A percentile compares a stretch with the other conserved stretches of the same genome.
Conservation (phyloP, 805 yeast genomes). For the Ogataea saltuana region DNA sequence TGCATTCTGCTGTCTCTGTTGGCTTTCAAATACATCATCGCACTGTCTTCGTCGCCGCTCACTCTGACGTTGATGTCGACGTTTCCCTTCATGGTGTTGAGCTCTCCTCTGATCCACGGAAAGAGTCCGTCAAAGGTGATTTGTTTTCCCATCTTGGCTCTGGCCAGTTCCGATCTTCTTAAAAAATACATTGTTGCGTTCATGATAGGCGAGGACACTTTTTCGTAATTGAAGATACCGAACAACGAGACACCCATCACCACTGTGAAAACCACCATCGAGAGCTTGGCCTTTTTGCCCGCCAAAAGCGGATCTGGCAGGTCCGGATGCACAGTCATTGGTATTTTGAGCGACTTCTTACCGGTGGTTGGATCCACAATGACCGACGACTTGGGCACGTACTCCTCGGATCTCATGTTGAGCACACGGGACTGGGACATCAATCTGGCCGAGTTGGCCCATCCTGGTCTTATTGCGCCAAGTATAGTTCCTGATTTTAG, state of each 20-base stretch:
- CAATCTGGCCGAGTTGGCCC: not conserved
- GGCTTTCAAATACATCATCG: constrained; percentile 69
- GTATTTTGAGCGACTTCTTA: constrained; percentile 31
- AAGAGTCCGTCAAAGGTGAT: constrained; percentile 70
- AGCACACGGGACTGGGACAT: not conserved
- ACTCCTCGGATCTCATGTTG: constrained; percentile 19
- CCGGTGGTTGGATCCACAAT: constrained; percentile 27
- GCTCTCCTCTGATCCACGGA: constrained; percentile 89
- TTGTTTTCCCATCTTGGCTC: constrained; percentile 67
- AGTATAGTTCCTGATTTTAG: no score
- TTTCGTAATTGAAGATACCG: constrained; percentile 89
- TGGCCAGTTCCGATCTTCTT: constrained; percentile 69
- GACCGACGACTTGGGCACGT: constrained; percentile 23
- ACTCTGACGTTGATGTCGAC: constrained; percentile 74
- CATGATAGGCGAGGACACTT: constrained; percentile 84
- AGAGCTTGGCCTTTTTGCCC: constrained; percentile 49
- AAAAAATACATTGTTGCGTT: constrained; percentile 82
- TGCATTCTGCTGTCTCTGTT: constrained; percentile 59
- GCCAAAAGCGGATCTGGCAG: constrained; percentile 78
- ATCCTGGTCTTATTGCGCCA: no score
- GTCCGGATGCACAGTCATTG: constrained; percentile 71
- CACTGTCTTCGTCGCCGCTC: constrained; percentile 59
- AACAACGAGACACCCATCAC: constrained; percentile 56
- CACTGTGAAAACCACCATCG: constrained; percentile 55
- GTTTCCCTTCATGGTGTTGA: constrained; percentile 80